Conservation (phyloP, 139 green algal species). For the Coelastrella sp. region DNA sequence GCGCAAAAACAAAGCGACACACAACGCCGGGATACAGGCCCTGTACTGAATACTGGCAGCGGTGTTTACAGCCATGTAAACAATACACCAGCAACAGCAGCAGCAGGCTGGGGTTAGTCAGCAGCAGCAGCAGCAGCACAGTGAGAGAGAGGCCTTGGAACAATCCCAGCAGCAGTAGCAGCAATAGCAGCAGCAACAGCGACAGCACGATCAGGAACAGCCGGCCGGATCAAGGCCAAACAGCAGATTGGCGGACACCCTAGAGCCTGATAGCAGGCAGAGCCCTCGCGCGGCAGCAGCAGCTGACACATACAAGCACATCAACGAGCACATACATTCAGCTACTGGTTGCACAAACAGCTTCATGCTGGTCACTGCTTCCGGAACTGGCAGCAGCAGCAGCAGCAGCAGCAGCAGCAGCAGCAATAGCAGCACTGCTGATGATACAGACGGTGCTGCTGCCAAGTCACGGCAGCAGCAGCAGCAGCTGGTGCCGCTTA, state of each 20-base stretch:
- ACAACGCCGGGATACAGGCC: no score
- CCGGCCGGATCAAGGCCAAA: no score
- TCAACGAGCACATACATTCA: slow-evolving; percentile 8
- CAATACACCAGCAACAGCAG: background rate
- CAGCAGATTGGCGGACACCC: no score
- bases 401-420: slow-evolving; percentile 3
- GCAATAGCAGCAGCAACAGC: background rate
- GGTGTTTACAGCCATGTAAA: no score
- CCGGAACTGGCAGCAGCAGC: no score
- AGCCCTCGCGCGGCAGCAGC: background rate
- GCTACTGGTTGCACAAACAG: background rate
- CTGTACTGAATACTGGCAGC: no score
- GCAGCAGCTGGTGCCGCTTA: background rate
- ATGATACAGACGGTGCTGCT: background rate
- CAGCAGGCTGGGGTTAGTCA: background rate
- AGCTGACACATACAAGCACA: background rate
- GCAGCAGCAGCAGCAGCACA: slow-evolving; percentile 4
- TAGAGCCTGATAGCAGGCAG: no score
- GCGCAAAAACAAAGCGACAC: no score
- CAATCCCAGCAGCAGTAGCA: background rate
- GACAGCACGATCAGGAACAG: no score
- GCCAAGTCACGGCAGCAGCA: background rate
- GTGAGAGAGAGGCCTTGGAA: no score
- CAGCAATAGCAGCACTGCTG: background rate
- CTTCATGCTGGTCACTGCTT: no score